Evolutionary conservation across 2,329 filamentous ascomycete species (phyloP).

Genomic region (Fusarium beomiforme): DNA sequence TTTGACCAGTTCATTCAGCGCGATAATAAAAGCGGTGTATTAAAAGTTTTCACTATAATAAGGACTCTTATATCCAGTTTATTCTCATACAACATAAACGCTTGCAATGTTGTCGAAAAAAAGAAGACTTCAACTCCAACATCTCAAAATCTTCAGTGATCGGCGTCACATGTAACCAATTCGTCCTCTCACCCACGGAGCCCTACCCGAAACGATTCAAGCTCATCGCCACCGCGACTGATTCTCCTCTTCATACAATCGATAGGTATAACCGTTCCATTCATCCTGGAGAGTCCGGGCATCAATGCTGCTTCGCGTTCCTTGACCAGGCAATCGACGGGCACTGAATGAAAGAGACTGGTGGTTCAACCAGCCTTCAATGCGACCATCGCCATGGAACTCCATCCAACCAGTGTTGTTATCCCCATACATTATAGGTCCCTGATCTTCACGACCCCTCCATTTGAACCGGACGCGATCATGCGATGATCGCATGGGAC

Average conservation of each 20-base stretch:
- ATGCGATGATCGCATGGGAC: slow-evolving; percentile 47
- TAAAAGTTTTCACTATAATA: not conserved
- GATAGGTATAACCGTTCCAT: slow-evolving; percentile 46
- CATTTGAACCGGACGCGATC: slow-evolving; percentile 46
- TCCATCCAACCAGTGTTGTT: slow-evolving; percentile 45
- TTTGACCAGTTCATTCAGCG: not conserved
- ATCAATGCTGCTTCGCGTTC: slow-evolving; percentile 45
- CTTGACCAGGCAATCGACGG: slow-evolving; percentile 37
- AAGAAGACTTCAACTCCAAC: not conserved
- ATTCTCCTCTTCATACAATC: slow-evolving; percentile 44
- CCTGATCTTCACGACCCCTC: slow-evolving; percentile 49
- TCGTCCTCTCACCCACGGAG: not conserved
- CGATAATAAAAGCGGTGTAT: not conserved
- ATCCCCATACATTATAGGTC: slow-evolving; percentile 42
- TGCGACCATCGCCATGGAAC: slow-evolving; percentile 51
- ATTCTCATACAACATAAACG: not conserved
- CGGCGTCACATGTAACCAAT: slow-evolving; percentile 15
- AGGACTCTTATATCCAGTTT: not conserved
- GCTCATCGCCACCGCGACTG: slow-evolving; percentile 27
- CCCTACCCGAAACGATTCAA: not conserved
- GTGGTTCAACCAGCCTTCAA: slow-evolving; percentile 47
- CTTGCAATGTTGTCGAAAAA: not conserved
- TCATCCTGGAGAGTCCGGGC: slow-evolving; percentile 38
- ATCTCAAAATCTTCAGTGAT: not conserved
- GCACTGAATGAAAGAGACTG: slow-evolving; percentile 44